Evolutionary conservation across 208 protist genomes (phyloP).

Genomic region (Crithidia expoeki): DNA sequence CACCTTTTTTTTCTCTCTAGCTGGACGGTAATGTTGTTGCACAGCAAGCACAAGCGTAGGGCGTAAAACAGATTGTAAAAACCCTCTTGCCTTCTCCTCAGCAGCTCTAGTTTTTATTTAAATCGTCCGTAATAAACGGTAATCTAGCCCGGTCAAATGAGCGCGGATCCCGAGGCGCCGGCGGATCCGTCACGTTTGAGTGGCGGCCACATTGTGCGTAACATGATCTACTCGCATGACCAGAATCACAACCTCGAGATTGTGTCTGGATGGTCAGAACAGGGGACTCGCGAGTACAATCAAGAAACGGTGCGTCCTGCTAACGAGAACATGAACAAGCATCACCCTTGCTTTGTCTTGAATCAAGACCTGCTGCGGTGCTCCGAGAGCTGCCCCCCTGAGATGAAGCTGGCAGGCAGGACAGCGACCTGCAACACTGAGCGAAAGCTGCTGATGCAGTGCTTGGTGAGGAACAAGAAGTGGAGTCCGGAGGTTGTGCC

Average conservation of each 20-base stretch:
- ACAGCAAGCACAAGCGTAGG: not conserved
- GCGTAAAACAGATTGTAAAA: not conserved
- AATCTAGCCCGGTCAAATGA: slow-evolving; percentile 38
- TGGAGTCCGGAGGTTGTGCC: slow-evolving; percentile 38
- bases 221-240: slow-evolving; percentile 82
- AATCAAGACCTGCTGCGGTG: slow-evolving; percentile 64
- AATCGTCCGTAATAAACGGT: not conserved
- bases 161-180: slow-evolving; percentile 71
- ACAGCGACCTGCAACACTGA: slow-evolving; percentile 68
- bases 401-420: slow-evolving; percentile 79
- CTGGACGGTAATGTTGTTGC: not conserved
- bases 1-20: slow-evolving; percentile 15
- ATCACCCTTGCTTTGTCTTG: slow-evolving; percentile 60
- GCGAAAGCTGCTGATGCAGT: slow-evolving; percentile 71
- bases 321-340: slow-evolving; percentile 34
- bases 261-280: slow-evolving; percentile 73
- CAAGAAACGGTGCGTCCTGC: slow-evolving; percentile 68
- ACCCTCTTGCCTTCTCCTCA: not conserved
- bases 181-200: slow-evolving; percentile 55
- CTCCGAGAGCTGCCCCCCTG: slow-evolving; percentile 54
- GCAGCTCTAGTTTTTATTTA: not conserved
- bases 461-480: slow-evolving; percentile 68
- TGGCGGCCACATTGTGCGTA: slow-evolving; percentile 78
- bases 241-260: slow-evolving; percentile 60
- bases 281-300: slow-evolving; percentile 70